Evolutionary conservation across 139 green algal species (phyloP).

Genomic region (Yamagishiella unicocca): DNA sequence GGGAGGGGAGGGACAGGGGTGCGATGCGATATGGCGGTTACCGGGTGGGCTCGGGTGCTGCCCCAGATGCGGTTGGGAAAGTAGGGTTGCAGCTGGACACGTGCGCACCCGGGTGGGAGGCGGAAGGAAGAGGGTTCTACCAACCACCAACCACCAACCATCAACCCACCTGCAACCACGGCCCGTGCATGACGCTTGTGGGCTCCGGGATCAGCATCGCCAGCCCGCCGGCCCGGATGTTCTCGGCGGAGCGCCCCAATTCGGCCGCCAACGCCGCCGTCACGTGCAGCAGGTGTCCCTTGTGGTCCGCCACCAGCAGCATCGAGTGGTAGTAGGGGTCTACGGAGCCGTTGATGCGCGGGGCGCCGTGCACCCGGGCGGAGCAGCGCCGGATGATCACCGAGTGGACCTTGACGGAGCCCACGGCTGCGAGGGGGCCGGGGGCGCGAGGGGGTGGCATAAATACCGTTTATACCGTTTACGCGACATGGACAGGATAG

Average conservation of each 20-base stretch:
- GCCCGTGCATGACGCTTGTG: not conserved
- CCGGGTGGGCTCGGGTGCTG: too few species aligned
- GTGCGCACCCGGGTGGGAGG: too few species aligned
- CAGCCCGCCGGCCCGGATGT: not conserved
- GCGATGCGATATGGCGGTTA: not conserved
- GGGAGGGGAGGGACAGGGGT: not conserved
- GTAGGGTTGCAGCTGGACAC: too few species aligned
- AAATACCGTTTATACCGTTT: too few species aligned
- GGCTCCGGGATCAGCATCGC: slow-evolving; percentile 2
- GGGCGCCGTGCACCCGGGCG: not conserved
- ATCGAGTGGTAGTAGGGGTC: not conserved
- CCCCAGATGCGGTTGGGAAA: too few species aligned
- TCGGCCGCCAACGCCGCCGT: not conserved
- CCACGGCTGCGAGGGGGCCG: slow-evolving; percentile 17
- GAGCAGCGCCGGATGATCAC: not conserved
- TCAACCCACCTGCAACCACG: slow-evolving; percentile 15
- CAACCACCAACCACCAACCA: too few species aligned
- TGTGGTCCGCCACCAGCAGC: slow-evolving; percentile 5
- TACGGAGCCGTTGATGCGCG: not conserved
- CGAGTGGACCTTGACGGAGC: not conserved
- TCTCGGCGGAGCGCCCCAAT: not conserved
- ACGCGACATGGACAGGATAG: too few species aligned
- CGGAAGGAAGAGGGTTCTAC: too few species aligned
- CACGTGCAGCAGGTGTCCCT: not conserved
- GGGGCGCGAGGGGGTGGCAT: too few species aligned